These are phyloP conservation scores for Vigna radiata DNA, from an alignment of 306 rosid genomes.

Conservation along the genomic window DNA sequence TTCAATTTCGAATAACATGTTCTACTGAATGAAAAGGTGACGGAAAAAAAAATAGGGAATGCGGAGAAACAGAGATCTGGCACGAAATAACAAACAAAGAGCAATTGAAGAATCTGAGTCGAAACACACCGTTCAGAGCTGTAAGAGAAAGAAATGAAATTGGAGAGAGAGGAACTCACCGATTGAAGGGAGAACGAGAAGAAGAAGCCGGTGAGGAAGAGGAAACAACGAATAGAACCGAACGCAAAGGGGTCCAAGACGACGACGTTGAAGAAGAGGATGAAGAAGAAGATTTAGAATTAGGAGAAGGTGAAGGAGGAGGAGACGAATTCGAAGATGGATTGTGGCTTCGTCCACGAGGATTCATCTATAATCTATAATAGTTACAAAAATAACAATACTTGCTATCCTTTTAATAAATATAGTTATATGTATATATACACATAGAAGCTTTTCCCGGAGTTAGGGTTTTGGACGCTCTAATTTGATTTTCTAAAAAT, in stretches of 20 bases:
- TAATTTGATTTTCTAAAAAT: neutral
- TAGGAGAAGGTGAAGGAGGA: neutral
- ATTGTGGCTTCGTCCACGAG: constrained; percentile 79
- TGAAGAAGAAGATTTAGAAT: neutral
- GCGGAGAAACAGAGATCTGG: constrained; percentile 59
- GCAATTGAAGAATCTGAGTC: constrained; percentile 43
- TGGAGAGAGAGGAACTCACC: constrained; percentile 74
- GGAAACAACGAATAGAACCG: constrained; percentile 91
- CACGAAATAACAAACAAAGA: constrained; percentile 51
- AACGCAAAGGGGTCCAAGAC: constrained; percentile 97
- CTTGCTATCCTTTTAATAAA: constrained; percentile 32
- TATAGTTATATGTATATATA: neutral
- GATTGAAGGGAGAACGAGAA: constrained; percentile 85
- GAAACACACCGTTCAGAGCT: neutral
- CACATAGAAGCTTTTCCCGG: neutral
- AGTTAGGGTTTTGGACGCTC: constrained; percentile 46
- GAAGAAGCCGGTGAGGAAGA: constrained; percentile 98
- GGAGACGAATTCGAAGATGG: constrained; percentile 75
- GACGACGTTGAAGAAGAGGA: constrained; percentile 62
- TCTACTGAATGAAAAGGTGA: constrained; percentile 3
- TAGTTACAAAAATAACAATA: neutral
- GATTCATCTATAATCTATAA: constrained; percentile 70
- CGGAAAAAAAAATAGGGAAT: constrained; percentile 34
- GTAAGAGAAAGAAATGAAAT: neutral
- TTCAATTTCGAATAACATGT: constrained; percentile 28